Evolutionary conservation across 2,329 filamentous ascomycete genomes (phyloP), one percentile per base, ranked within the genome.

Genomic region (Curvularia lunata): DNA sequence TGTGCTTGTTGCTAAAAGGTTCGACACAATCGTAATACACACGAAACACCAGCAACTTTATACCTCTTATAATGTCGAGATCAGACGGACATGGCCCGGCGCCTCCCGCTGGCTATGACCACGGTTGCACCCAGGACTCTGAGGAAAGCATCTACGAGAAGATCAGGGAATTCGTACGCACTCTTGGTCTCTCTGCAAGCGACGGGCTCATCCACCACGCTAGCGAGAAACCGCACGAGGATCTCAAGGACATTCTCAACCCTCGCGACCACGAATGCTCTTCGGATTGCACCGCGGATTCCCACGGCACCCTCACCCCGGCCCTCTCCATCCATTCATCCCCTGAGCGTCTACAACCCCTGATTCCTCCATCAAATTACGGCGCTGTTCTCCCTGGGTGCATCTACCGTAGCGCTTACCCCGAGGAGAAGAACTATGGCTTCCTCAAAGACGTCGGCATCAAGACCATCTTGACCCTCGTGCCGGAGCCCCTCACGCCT

Each of bases 391-490:
- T 88, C 19, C 85, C 87, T 6, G 88, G 89, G 8, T 81, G 87
- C 10, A 82, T 97, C 27, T 97, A 91, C 74, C 86, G 93, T 51
- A 94, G 91, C 76, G 89, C 89, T 64, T 97, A 92, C 72, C 93
- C 93, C 2, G 81, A 86, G 60, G 76, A 83, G 5, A 83, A 88
- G 55, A 89, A 96, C 70, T 89, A 90, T 62, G 81, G 81, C 3
- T 94, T 90, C 69, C 79, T 97, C 53, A 80, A 84, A 67, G 81
- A 80, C 25, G 81, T 96, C 48, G 81, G 85, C 10, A 80, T 97
- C 60, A 92, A 91, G 79, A 94, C 90, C 16, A 88, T 97, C 56
- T 82, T 97, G 86, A 84, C 82, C 13, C 75, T 86, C 37, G 83
- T 86, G 32, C 78, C 80, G 3, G 80, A 82, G 58, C 72, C 77